Base-by-base conservation (phyloP, 1,284 basidiomycete species). In the Ganoderma sinense region DNA sequence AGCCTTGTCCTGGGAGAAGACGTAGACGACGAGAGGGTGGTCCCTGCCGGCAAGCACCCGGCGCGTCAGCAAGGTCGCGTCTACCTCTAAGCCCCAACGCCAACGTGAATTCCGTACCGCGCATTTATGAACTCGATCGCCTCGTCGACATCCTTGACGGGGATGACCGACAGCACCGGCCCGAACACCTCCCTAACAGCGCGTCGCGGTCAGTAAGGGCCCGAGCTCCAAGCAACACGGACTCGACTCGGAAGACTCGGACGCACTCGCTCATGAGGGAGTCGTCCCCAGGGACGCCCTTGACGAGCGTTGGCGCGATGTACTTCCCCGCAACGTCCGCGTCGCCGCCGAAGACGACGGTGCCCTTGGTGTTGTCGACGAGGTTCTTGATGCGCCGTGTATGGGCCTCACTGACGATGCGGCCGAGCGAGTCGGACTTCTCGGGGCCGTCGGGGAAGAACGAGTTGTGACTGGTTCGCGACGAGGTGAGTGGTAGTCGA, bases 11-110 rank as follows among this genome's bases (percentile, higher is more conserved):
- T 85, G 80, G 1, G 91, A 84, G 80, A 95, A 96, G 36, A 93
- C 86, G 75, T 96, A 94, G 20, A 95, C 78, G 0, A 89, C 86
- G 6, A 96, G 84, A 4, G 94, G 92, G 72, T 94, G 90, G 69
- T 92, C 91, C 58, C 48, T 53, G 4, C 1, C 23, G 8, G 20
- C 18, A 23, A 26, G 11, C 13, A 26, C 23, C 6, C 23, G 11
- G 4, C 23, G 11, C 4, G n/a, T 53, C 1, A 53, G 3, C 23
- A 26, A 14, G 2, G 6, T 8, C 13, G 10, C 48, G n/a, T 26
- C 23, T 5, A 53, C 0, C 4, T 13, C 4, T 13, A 4, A 53
- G 8, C 36, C 36, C 8, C 8, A 39, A 39, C 36, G 4, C 36
- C 36, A 11, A 10, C 1, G 36, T 26, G 11, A 13, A 39, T 39